Conservation (phyloP, 2,329 filamentous ascomycete genomes). For the Aciculosporium take region DNA sequence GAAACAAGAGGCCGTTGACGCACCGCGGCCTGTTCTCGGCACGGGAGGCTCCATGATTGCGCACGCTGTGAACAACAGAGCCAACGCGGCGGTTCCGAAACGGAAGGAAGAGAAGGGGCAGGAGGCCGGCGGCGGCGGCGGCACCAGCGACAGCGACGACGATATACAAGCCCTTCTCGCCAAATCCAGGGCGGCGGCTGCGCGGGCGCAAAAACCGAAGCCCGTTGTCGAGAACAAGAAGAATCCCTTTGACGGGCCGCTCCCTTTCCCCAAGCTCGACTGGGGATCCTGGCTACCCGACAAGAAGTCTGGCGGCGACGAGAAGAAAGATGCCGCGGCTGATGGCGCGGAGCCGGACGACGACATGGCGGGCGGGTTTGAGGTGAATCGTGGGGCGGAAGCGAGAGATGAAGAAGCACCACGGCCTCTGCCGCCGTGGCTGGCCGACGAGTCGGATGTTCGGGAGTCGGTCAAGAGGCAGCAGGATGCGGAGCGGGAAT, state of each 20-base stretch:
- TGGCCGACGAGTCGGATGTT: constrained; percentile 51
- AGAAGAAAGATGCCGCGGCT: constrained; percentile 10
- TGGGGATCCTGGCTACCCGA: constrained; percentile 51
- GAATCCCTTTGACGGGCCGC: constrained; percentile 58
- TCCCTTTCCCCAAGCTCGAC: constrained; percentile 82
- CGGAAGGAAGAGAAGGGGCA: constrained; percentile 13
- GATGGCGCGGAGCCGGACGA: constrained; percentile 30
- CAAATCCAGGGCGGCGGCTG: constrained; percentile 46
- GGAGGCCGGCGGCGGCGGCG: constrained; percentile 41
- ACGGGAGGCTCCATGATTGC: constrained; percentile 50
- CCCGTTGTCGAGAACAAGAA: constrained; percentile 36
- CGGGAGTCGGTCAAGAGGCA: constrained; percentile 47
- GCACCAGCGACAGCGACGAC: constrained; percentile 68
- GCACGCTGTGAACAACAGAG: constrained; percentile 59
- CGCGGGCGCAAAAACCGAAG: constrained; percentile 27
- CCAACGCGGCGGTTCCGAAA: constrained; percentile 44
- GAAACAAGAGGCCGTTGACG: constrained; percentile 38
- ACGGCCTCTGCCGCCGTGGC: constrained; percentile 64
- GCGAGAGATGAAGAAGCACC: constrained; percentile 35
- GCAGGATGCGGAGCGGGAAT: constrained; percentile 39
- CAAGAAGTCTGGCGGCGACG: constrained; percentile 7
- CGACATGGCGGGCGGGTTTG: constrained; percentile 50
- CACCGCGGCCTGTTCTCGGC: constrained; percentile 35
- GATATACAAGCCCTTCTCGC: constrained; percentile 66
- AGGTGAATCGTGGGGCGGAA: constrained; percentile 32